Conservation (phyloP, 768 basidiomycete genomes). For the Mycena chlorophos region DNA sequence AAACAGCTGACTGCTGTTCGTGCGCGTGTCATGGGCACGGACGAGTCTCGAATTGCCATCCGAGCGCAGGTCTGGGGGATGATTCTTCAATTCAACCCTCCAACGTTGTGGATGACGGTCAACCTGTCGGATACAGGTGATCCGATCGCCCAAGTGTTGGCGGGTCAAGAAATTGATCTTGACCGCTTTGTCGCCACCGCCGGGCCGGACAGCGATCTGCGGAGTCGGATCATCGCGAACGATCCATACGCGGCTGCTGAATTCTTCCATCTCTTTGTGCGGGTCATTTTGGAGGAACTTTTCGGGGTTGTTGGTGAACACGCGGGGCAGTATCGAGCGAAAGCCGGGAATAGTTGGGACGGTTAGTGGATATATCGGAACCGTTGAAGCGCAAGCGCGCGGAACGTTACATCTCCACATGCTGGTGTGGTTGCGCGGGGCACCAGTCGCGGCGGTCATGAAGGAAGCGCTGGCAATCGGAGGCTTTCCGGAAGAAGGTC, state of each 20-base stretch:
- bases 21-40: neutral
- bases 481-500: neutral
- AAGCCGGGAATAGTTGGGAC: neutral
- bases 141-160: neutral
- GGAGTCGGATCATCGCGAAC: neutral
- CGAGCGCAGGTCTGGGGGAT: neutral
- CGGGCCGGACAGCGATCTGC: neutral
- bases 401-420: neutral
- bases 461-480: neutral
- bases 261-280: neutral
- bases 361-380: neutral
- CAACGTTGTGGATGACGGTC: neutral
- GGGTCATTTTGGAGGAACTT: neutral
- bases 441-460: neutral
- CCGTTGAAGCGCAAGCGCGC: neutral
- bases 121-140: neutral
- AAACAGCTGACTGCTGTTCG: neutral
- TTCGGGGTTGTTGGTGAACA: neutral
- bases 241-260: neutral
- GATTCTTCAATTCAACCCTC: neutral
- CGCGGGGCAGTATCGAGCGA: neutral
- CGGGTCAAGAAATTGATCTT: neutral
- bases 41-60: neutral
- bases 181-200: neutral
- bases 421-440: neutral